phyloP scores from a whole-genome alignment of 768 basidiomycete genomes.

The Amanita jacksonii region DNA sequence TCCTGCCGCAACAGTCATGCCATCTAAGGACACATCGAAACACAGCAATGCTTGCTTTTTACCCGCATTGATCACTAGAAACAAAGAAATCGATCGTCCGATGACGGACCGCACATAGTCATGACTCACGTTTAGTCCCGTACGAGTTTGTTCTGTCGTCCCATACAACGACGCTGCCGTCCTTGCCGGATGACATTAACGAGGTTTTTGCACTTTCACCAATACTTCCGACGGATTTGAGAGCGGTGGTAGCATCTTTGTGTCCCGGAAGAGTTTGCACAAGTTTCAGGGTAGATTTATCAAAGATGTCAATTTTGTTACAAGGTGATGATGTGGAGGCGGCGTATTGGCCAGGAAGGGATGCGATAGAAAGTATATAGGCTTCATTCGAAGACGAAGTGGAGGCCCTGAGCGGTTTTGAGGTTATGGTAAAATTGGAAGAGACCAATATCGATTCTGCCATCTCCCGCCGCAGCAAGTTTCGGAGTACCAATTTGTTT shows the following conservation, averaged over 20 bases:
- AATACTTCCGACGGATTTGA: constrained; percentile 35
- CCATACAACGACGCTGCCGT: constrained; percentile 68
- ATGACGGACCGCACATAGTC: constrained; percentile 2
- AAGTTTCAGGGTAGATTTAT: constrained; percentile 41
- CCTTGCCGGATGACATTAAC: constrained; percentile 59
- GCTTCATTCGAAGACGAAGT: constrained; percentile 26
- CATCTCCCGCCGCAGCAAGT: background rate
- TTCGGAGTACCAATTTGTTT: background rate
- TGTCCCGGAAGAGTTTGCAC: constrained; percentile 48
- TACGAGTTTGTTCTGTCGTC: constrained; percentile 50
- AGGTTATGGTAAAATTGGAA: background rate
- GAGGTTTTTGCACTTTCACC: constrained; percentile 31
- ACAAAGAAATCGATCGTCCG: background rate
- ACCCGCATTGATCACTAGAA: constrained; percentile 40
- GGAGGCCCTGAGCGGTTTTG: constrained; percentile 2
- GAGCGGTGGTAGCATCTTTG: constrained; percentile 42
- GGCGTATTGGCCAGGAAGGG: constrained; percentile 40
- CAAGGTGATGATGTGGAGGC: constrained; percentile 53
- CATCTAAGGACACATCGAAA: constrained; percentile 63
- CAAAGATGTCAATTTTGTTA: constrained; percentile 61
- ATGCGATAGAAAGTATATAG: constrained; percentile 55
- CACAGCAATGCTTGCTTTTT: constrained; percentile 41
- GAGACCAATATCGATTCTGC: background rate
- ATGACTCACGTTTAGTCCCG: constrained; percentile 50
- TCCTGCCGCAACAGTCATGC: constrained; percentile 69